Evolutionary conservation across 164 flowering plant genomes (phyloP).

Genomic region (Magnolia officinalis): DNA sequence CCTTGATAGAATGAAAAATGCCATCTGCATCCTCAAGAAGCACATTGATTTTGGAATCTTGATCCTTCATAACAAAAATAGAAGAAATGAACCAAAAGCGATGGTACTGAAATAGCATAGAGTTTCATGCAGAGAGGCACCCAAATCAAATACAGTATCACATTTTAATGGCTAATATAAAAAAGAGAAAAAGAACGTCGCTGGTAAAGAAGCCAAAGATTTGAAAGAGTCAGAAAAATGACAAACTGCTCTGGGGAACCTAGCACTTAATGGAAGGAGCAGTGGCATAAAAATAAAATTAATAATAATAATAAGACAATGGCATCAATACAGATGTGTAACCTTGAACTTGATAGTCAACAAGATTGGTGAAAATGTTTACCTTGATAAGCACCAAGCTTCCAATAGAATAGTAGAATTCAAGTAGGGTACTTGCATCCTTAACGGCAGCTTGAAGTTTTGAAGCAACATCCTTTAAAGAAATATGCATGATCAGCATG

Average conservation of each 20-base stretch:
- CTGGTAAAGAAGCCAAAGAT: not conserved
- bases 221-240: not conserved
- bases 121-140: not conserved
- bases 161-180: not conserved
- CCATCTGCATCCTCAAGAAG: conserved; percentile 68
- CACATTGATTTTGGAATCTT: conserved; percentile 37
- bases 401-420: conserved; percentile 66
- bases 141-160: not conserved
- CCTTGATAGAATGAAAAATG: conserved; percentile 85
- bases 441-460: conserved; percentile 50
- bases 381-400: conserved; percentile 81
- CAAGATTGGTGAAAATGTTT: conserved; percentile 7
- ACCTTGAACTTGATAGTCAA: not conserved
- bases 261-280: not conserved
- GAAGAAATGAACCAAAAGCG: not conserved
- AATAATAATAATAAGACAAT: not conserved
- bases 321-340: not conserved
- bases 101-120: not conserved
- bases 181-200: not conserved
- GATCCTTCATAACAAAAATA: conserved; percentile 46
- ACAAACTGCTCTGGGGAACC: no score
- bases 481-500: conserved; percentile 4
- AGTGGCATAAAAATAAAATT: not conserved
- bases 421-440: conserved; percentile 69
- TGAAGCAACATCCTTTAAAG: conserved; percentile 45